Evolutionary conservation across 73 alveolate species (phyloP), one percentile per base, ranked within the genome.

Genomic region (Blepharisma stoltei): DNA sequence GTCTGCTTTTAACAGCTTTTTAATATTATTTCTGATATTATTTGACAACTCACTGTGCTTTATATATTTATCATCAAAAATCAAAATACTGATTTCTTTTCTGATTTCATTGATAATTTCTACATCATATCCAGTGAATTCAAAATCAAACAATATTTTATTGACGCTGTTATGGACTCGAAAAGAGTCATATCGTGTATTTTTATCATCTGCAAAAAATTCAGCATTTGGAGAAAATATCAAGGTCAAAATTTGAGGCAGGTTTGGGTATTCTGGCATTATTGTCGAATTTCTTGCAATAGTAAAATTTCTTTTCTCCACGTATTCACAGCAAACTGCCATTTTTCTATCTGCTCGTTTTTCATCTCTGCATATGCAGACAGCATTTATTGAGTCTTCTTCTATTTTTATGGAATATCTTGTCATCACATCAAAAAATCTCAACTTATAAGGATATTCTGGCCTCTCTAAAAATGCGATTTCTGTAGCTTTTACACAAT

Each of bases 221-320:
- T 60, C 73, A 25, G 23, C 23, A 8, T 25, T 60, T 2, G 46
- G 14, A 60, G 46, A 18, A 38, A 60, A 60, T 1, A 60, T 20
- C 46, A 60, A 60, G 18, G 73, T 14, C 37, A 60, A 9, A 18
- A 60, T 60, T 14, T 60, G 73, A 60, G 73, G 73, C 46, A 60
- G 5, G 14, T 14, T 8, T 60, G 73, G 73, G 45, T 20, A 60
- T 14, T 14, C 14, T 2, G 73, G 73, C 73, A 60, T 60, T 9
- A 60, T 8, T 18, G 73, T 60, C 18, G 46, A 14, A 18, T 60
- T 8, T 5, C 45, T n/a, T 25, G 46, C 73, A 20, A 60, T 60
- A 20, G 73, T 60, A 20, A 60, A 38, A 18, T 14, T 18, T 60
- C 5, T 60, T 60, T 38, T 60, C 14, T 8, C 48, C 2, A 60